phyloP scores from a whole-genome alignment of 2,329 filamentous ascomycete genomes.

The Zelopaecilomyces penicillatus region DNA sequence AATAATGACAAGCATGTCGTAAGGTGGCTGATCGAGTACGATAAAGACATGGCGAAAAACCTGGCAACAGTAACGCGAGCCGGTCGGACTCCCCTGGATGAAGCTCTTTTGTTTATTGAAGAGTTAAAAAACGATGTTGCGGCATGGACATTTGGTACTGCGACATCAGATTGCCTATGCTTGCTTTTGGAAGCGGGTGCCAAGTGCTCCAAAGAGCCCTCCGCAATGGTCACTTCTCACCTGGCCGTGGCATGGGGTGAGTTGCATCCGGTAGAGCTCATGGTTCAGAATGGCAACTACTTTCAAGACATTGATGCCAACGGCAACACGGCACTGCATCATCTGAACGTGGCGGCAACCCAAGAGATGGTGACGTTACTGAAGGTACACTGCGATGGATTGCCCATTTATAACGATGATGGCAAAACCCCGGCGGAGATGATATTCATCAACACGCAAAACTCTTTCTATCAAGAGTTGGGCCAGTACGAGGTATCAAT shows the following conservation, averaged over 20 bases:
- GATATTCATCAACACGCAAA: conserved; percentile 18
- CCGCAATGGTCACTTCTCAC: not conserved
- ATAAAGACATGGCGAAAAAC: conserved; percentile 20
- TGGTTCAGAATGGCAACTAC: conserved; percentile 14
- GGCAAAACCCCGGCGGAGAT: conserved; percentile 21
- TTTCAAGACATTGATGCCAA: conserved; percentile 8
- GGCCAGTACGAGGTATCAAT: not conserved
- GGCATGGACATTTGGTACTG: not conserved
- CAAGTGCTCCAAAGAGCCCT: not conserved
- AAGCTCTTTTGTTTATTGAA: conserved; percentile 19
- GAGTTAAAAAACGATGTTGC: not conserved
- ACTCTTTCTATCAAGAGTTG: not conserved
- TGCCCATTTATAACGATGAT: conserved; percentile 9
- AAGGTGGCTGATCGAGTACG: conserved; percentile 21
- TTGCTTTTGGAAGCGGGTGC: not conserved
- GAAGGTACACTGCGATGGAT: conserved; percentile 9
- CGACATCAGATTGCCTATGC: not conserved
- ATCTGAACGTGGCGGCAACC: conserved; percentile 18
- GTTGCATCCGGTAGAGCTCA: conserved; percentile 11
- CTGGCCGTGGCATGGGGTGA: conserved; percentile 17
- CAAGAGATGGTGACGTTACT: conserved; percentile 18
- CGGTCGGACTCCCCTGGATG: conserved; percentile 22
- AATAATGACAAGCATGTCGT: conserved; percentile 22
- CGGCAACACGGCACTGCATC: conserved; percentile 14
- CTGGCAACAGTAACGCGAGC: conserved; percentile 12